These are phyloP conservation scores for Meyerozyma smithsonii DNA, from an alignment of 1,139 yeast species.

Conservation along the genomic window DNA sequence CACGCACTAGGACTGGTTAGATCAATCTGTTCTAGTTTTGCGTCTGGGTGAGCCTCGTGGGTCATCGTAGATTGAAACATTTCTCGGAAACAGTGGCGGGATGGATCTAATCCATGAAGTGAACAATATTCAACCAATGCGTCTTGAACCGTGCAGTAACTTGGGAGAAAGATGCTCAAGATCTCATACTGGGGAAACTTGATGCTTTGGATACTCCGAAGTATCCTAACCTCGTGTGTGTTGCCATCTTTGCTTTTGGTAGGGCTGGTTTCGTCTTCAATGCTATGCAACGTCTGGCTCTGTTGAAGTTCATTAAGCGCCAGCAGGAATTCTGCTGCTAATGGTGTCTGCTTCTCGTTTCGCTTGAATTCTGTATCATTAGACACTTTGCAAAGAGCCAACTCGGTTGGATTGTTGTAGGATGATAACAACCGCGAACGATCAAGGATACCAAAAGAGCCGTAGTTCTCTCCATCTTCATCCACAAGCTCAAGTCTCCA, in stretches of 20 bases:
- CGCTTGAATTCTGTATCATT: constrained; percentile 28
- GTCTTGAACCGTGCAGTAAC: constrained; percentile 24
- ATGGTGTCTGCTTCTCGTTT: constrained; percentile 46
- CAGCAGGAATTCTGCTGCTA: constrained; percentile 36
- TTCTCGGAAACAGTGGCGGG: constrained; percentile 20
- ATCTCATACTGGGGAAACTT: neutral
- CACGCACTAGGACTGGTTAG: neutral
- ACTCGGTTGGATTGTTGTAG: constrained; percentile 60
- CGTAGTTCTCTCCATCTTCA: constrained; percentile 78
- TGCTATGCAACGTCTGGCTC: neutral
- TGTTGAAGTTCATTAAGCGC: neutral
- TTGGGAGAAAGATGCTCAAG: neutral
- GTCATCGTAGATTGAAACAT: constrained; percentile 4
- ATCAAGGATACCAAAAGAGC: constrained; percentile 66
- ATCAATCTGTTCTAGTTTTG: neutral
- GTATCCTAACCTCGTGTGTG: neutral
- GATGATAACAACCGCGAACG: constrained; percentile 50
- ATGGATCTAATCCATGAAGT: constrained; percentile 23
- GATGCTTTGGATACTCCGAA: neutral
- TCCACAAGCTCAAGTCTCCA: constrained; percentile 72
- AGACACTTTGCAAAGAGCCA: constrained; percentile 51
- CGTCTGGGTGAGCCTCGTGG: neutral
- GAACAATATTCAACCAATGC: constrained; percentile 30
- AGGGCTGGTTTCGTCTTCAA: constrained; percentile 5
- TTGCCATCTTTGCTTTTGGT: neutral